phyloP scores from a whole-genome alignment of 1,284 basidiomycete genomes.

The Xerocomus minutiporus region DNA sequence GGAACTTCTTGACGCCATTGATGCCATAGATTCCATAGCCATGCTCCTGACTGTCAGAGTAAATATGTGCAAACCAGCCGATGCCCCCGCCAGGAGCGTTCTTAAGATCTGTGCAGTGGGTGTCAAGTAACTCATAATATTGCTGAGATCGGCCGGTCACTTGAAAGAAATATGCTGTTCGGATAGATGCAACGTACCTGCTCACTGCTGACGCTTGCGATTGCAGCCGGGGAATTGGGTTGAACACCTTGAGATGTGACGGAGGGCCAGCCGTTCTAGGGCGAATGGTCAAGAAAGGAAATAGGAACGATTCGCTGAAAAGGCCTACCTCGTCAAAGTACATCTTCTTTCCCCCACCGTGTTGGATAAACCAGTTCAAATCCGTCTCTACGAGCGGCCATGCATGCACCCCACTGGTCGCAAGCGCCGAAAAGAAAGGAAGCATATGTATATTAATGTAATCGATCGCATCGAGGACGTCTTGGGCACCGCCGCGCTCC shows the following conservation, averaged over 20 bases:
- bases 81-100: conserved; percentile 54
- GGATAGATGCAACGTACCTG: conserved; percentile 33
- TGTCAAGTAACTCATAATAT: conserved; percentile 64
- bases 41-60: conserved; percentile 59
- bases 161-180: conserved; percentile 3
- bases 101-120: conserved; percentile 59
- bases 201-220: conserved; percentile 56
- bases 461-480: conserved; percentile 62
- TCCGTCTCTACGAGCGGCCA: conserved; percentile 61
- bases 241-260: conserved; percentile 53
- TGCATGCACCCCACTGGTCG: conserved; percentile 37
- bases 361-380: conserved; percentile 57
- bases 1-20: conserved; percentile 49
- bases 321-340: conserved; percentile 56
- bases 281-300: background rate
- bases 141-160: conserved; percentile 17
- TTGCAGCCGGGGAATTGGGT: conserved; percentile 50
- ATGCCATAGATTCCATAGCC: conserved; percentile 61
- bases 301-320: background rate
- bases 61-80: conserved; percentile 79
- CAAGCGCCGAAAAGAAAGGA: conserved; percentile 61
- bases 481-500: conserved; percentile 47
- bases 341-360: conserved; percentile 66
- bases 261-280: conserved; percentile 72
- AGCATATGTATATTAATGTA: conserved; percentile 69